Conservation (phyloP, 164 flowering plant genomes). For the Cinnamomum micranthum region DNA sequence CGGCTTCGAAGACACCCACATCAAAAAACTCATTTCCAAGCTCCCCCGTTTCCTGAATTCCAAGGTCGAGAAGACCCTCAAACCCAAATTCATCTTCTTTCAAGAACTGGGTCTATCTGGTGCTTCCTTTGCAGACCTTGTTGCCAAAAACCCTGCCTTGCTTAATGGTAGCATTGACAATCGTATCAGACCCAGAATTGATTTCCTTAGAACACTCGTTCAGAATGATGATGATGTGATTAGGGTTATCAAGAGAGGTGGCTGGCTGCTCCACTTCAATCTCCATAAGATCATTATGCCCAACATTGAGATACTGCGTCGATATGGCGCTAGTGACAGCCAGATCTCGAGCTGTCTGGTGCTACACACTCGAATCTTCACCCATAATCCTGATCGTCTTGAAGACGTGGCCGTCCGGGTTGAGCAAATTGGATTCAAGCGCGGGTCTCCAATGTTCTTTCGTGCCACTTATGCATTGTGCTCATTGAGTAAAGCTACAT, state of each 20-base stretch:
- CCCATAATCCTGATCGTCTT: background rate
- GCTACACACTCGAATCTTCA: background rate
- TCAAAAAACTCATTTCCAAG: conserved; percentile 2
- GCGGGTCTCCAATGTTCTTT: conserved; percentile 7
- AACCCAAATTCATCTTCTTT: conserved; percentile 12
- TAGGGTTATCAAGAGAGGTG: background rate
- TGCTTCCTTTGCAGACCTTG: conserved; percentile 1
- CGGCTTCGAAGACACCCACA: conserved; percentile 10
- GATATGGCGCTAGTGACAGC: conserved; percentile 10
- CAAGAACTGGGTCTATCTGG: conserved; percentile 16
- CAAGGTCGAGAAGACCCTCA: conserved; percentile 17
- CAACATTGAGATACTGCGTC: conserved; percentile 11
- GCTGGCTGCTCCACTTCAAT: background rate
- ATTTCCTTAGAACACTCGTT: conserved; percentile 7
- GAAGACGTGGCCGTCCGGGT: background rate
- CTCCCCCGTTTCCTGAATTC: conserved; percentile 6
- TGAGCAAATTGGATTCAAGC: conserved; percentile 19
- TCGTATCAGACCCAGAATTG: conserved; percentile 5
- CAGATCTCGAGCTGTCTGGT: conserved; percentile 1
- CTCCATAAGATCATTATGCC: background rate
- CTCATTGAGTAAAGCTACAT: background rate
- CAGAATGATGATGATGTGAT: conserved; percentile 11
- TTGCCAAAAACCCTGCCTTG: background rate
- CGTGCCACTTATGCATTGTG: conserved; percentile 4
- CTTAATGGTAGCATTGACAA: background rate